Evolutionary conservation across 2,329 filamentous ascomycete genomes (phyloP), one percentile per base, ranked within the genome.

Genomic region (Colletotrichum chrysophilum): DNA sequence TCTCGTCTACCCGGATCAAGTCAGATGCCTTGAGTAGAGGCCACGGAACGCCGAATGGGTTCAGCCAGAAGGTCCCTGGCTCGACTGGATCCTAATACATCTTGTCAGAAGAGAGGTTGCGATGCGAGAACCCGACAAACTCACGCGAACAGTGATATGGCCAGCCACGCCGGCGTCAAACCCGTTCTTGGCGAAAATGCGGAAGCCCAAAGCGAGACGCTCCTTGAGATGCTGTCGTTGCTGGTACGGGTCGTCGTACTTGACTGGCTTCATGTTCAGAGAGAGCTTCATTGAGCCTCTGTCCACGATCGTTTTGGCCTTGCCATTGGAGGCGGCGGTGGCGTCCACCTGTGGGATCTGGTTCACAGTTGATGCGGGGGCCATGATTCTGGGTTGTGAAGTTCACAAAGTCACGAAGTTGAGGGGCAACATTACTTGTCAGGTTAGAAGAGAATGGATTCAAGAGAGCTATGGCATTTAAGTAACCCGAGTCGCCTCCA

Each of bases 91-190:
- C 81, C 73, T 75, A 12, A 48, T 3, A 13, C 10, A 36, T 56
- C 30, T 2, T 3, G 58, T 77, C 58, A 79, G 72, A n/a, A 21
- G 36, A 16, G 12, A 52, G 13, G 14, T 8, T 4, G 16, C 14
- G 13, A 12, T 7, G 12, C 52, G 10, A 26, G 6, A 4, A 18
- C 36, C 12, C 10, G n/a, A 21, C 6, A 16, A 26, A 80, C 73
- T 24, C 52, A 73, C 73, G n/a, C 90, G 85, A n/a, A 91, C 79
- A 3, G 90, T 93, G 78, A 93, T 93, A 79, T 93, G 91, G 5
- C 92, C 91, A n/a, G 91, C 92, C 43, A 93, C 91, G 16, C 91
- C 91, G 82, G 92, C 91, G 74, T 91, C 90, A 76, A 87, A 91
- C 12, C 89, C 89, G 66, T 87, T 85, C 79, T 91, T 90, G 32